Evolutionary conservation across 192 early-diverging fungal species (phyloP).

Genomic region (Coemansia umbellata): DNA sequence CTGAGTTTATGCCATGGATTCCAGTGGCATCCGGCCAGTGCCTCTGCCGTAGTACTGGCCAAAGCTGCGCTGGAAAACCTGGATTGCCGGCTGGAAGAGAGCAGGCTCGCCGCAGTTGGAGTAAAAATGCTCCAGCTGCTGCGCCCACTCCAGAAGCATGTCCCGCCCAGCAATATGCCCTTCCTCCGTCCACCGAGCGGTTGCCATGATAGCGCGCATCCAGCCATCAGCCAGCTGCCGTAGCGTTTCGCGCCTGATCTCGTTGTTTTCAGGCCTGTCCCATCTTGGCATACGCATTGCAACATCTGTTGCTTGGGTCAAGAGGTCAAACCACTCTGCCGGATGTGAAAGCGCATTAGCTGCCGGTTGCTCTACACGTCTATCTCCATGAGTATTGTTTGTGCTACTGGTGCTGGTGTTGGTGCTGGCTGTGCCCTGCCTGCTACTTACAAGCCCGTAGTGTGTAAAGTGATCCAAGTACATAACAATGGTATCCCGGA

Average conservation of each 20-base stretch:
- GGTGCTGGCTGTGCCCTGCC: too few species aligned
- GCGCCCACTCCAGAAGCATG: constrained; percentile 80
- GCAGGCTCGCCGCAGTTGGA: constrained; percentile 20
- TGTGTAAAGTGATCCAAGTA: constrained; percentile 76
- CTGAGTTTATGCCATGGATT: constrained; percentile 6
- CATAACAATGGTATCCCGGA: constrained; percentile 67
- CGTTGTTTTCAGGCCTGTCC: constrained; percentile 70
- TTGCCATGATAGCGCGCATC: constrained; percentile 70
- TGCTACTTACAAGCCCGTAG: constrained; percentile 74
- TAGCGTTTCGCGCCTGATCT: constrained; percentile 61
- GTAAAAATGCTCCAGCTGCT: constrained; percentile 35
- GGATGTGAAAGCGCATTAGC: constrained; percentile 40
- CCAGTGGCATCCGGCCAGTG: constrained; percentile 9
- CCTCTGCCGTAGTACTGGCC: constrained; percentile 12
- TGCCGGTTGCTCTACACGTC: neutral
- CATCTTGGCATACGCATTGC: constrained; percentile 77
- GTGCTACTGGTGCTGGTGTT: constrained; percentile 29
- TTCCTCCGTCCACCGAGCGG: constrained; percentile 64
- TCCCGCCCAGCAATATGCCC: constrained; percentile 79
- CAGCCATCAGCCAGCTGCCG: constrained; percentile 69
- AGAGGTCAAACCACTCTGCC: constrained; percentile 71
- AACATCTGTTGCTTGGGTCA: constrained; percentile 70
- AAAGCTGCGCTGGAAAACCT: constrained; percentile 43
- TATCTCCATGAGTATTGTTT: neutral
- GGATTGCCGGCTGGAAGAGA: constrained; percentile 42